phyloP scores from a whole-genome alignment of 2,329 filamentous ascomycete species.

The Penicillium psychrosexuale region DNA sequence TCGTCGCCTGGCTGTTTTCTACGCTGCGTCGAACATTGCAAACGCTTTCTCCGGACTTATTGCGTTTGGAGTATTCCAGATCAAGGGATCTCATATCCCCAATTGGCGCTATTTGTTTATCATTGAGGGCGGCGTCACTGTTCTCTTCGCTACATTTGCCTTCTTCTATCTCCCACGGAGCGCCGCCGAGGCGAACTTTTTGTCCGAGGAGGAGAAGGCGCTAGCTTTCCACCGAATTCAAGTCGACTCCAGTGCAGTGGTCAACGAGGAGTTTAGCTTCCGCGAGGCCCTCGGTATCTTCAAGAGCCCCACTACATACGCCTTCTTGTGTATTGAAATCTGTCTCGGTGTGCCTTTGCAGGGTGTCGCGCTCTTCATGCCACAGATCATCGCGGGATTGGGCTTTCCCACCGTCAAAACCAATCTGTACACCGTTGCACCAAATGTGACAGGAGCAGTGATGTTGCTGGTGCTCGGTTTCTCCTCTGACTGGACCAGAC shows the following conservation, averaged over 20 bases:
- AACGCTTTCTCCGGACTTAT: slow-evolving; percentile 62
- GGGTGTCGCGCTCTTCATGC: slow-evolving; percentile 56
- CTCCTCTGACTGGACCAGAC: slow-evolving; percentile 61
- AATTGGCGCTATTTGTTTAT: slow-evolving; percentile 55
- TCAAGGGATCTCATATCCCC: slow-evolving; percentile 48
- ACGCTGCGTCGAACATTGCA: slow-evolving; percentile 71
- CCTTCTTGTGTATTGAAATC: slow-evolving; percentile 56
- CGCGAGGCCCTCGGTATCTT: slow-evolving; percentile 53
- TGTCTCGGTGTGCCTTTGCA: slow-evolving; percentile 60
- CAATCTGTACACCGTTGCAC: slow-evolving; percentile 78
- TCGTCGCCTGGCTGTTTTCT: slow-evolving; percentile 68
- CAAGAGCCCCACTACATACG: slow-evolving; percentile 53
- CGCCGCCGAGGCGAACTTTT: slow-evolving; percentile 62
- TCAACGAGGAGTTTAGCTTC: slow-evolving; percentile 55
- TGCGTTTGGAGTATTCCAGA: slow-evolving; percentile 61
- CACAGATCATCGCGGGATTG: slow-evolving; percentile 55
- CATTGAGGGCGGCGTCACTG: slow-evolving; percentile 58
- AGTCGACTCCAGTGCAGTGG: slow-evolving; percentile 66
- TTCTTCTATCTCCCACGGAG: slow-evolving; percentile 67
- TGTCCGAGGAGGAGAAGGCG: slow-evolving; percentile 62
- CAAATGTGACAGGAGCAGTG: slow-evolving; percentile 69
- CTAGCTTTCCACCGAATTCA: slow-evolving; percentile 72
- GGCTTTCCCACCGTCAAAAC: slow-evolving; percentile 60
- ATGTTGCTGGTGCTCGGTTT: slow-evolving; percentile 73
- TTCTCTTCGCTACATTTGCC: slow-evolving; percentile 62